A percentile compares a stretch with the other conserved stretches of the same genome.
Conservation (phyloP, 192 early-diverging fungal genomes). For the Lunasporangiospora selenospora region DNA sequence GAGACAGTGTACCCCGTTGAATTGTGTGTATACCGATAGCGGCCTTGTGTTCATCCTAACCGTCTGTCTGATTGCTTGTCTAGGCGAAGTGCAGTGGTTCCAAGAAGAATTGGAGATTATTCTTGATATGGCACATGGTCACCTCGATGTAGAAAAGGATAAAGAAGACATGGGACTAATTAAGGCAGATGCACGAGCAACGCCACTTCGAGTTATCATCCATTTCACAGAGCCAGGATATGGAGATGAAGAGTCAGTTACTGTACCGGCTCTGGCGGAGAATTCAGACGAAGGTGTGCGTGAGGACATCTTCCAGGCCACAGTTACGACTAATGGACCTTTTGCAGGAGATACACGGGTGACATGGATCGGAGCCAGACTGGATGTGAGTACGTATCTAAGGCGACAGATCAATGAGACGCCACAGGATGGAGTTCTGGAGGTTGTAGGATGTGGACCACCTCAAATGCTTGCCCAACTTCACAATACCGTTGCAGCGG, state of each 20-base stretch:
- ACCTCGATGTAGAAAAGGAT: constrained; percentile 18
- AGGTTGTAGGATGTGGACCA: constrained; percentile 41
- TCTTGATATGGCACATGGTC: constrained; percentile 26
- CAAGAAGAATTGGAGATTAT: constrained; percentile 35
- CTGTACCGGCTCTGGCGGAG: constrained; percentile 6
- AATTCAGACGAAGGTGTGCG: too few relatives aligned
- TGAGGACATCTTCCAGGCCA: too few relatives aligned
- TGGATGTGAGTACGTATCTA: constrained; percentile 18
- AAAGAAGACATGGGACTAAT: constrained; percentile 38
- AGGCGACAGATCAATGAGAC: constrained; percentile 16
- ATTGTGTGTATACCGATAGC: too few relatives aligned
- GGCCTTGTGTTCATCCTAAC: too few relatives aligned
- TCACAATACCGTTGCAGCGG: constrained; percentile 30
- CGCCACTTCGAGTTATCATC: constrained; percentile 5
- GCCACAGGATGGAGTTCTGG: too few relatives aligned
- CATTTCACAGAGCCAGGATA: constrained; percentile 7
- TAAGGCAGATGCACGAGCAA: constrained; percentile 1
- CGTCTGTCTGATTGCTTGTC: too few relatives aligned
- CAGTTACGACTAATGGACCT: constrained; percentile 12
- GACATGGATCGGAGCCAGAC: constrained; percentile 9
- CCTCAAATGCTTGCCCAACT: constrained; percentile 29
- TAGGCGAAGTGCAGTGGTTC: constrained; percentile 47
- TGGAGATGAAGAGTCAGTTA: constrained; percentile 23
- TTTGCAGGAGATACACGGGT: constrained; percentile 35
- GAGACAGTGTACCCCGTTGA: too few relatives aligned